Evolutionary conservation across 2,329 filamentous ascomycete species (phyloP), one percentile per base, ranked within the genome.

Genomic region (Microcyclospora tardicrescens): DNA sequence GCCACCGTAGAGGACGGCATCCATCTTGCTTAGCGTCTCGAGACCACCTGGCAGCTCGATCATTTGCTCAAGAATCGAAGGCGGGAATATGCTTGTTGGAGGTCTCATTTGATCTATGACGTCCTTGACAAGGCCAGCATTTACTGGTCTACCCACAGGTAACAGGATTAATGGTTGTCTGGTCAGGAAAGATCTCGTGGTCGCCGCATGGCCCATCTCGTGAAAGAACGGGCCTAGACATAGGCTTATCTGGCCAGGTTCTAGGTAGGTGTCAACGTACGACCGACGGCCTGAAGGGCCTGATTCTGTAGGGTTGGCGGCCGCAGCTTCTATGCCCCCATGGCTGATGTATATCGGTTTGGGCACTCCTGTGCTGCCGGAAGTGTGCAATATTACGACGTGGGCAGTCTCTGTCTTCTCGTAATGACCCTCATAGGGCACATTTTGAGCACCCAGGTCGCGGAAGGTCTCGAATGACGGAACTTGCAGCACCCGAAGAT

Each of bases 11-110:
- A 42, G 13, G 15, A 42, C 19, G n/a, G 27, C 29, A 10, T 36
- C 28, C 24, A 42, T 16, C 19, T 16, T 33, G 9, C 14, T 16
- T 4, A 42, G 28, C 12, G 37, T 36, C 9, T 37, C 31, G n/a
- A 42, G 16, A 16, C 37, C 37, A 10, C 19, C 33, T 10, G 29
- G 19, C 5, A 16, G 11, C 12, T 19, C 16, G 16, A 13, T n/a
- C 19, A 42, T 36, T 12, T 35, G 36, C 30, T 41, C 39, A 12
- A 41, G 36, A 6, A 41, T 38, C 12, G 35, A 28, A n/a, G 39
- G 39, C 11, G 39, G 29, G 12, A 41, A 41, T 12, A 34, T 24
- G 19, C 35, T 31, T 10, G 24, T n/a, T n/a, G 12, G 16, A 15
- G 35, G 30, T 10, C 32, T 16, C 29, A 28, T 38, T 16, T 41